Base-by-base conservation (phyloP, 1,284 basidiomycete genomes). In the Irpex sp. region DNA sequence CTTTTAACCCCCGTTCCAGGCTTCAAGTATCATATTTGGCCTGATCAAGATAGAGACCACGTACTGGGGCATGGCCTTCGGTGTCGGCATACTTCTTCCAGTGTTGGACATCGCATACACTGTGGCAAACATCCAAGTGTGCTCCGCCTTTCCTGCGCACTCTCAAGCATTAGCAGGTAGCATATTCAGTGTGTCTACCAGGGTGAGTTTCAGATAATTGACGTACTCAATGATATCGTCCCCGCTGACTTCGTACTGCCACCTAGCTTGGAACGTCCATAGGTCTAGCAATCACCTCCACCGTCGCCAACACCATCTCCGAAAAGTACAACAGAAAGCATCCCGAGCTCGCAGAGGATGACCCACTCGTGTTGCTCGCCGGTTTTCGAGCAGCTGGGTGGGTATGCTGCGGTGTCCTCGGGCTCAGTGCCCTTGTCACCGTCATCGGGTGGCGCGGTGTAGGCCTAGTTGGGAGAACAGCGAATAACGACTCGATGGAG, bases 81-180 rank as follows among this genome's bases (percentile, higher is more conserved):
- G 69, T 19, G 68, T 75, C 47, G 72, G 73, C 68, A 61, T 75
- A 51, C 63, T 62, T 13, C 55, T 71, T 15, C 60, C 69, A 1
- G 62, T 68, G 50, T 64, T 69, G 2, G 76, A 76, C 65, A 69
- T 74, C n/a, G 70, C 72, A 1, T 78, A 78, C 67, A 74, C 76
- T 0, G 71, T 77, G 51, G 73, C 72, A 4, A 77, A 73, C 57
- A 66, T 77, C 51, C 74, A 75, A 37, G 66, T 77, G 33, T 68
- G 70, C 47, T 66, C 68, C 8, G 67, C 69, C 7, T 76, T 78
- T 62, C 72, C 73, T 57, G 67, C 71, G 36, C 69, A 74, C 61
- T 77, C 76, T 8, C 76, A 78, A 68, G 72, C 75, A 3, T 65
- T 78, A 33, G 73, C 76, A 0, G 76, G 76, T 11, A 73, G 75